A percentile compares a stretch with the other conserved stretches of the same genome.
Evolutionary conservation across 179 eudicot genomes (phyloP).

Genomic region (Actinidia arguta): DNA sequence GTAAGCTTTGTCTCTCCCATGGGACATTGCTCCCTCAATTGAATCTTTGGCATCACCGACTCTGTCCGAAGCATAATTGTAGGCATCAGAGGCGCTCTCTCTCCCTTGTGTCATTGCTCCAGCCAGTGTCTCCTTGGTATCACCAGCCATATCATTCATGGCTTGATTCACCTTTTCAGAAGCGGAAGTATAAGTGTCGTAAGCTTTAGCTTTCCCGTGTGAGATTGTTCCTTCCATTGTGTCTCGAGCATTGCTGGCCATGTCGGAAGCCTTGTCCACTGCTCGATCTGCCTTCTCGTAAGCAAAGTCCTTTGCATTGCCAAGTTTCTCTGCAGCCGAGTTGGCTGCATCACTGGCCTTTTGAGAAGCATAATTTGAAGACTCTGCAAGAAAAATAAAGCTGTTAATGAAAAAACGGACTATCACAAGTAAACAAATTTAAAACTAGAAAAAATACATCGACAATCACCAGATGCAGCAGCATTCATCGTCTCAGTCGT

Average conservation of each 20-base stretch:
- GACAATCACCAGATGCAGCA: constrained; percentile 31
- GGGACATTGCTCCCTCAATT: background rate
- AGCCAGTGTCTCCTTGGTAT: background rate
- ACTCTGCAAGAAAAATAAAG: constrained; percentile 20
- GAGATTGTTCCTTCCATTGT: background rate
- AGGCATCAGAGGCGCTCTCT: constrained; percentile 26
- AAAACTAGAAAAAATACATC: background rate
- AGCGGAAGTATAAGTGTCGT: background rate
- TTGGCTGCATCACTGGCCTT: constrained; percentile 27
- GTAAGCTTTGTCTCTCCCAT: constrained; percentile 21
- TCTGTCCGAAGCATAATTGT: constrained; percentile 20
- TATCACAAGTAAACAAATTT: background rate
- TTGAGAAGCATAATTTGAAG: constrained; percentile 31
- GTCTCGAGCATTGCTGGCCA: constrained; percentile 17
- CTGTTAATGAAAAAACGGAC: background rate
- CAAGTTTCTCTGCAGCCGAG: constrained; percentile 13
- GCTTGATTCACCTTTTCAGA: constrained; percentile 29
- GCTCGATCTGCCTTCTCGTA: constrained; percentile 26
- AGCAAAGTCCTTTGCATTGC: constrained; percentile 22
- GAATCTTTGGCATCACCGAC: constrained; percentile 10
- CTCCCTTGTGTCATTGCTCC: constrained; percentile 15
- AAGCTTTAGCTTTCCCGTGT: constrained; percentile 25
- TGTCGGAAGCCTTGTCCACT: too few species aligned
- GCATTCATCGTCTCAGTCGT: constrained; percentile 31
- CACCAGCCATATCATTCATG: constrained; percentile 12